A percentile compares a stretch with the other conserved stretches of the same genome.
Evolutionary conservation across 352 stramenopile genomes (phyloP).

Genomic region (Phytophthora uliginosa): DNA sequence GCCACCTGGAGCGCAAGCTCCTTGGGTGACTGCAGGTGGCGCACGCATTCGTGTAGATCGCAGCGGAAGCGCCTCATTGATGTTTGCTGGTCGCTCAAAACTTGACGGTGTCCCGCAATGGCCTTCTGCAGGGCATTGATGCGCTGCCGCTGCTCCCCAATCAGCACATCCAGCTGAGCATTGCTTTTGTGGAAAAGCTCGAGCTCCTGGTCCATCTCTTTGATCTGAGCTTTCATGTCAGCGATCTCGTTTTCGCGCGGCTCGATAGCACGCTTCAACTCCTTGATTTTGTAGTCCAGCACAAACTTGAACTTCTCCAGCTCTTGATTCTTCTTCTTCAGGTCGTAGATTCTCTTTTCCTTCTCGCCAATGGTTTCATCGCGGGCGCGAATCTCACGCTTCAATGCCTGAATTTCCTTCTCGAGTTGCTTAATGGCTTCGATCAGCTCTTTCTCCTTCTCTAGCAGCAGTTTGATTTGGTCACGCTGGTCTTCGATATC

Average conservation of each 20-base stretch:
- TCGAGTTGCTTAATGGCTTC: slow-evolving; percentile 89
- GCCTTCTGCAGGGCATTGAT: slow-evolving; percentile 92
- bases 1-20: slow-evolving; percentile 84
- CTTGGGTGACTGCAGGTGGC: slow-evolving; percentile 78
- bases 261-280: slow-evolving; percentile 96
- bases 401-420: slow-evolving; percentile 95
- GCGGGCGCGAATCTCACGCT: slow-evolving; percentile 95
- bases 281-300: slow-evolving; percentile 98
- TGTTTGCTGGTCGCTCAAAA: slow-evolving; percentile 69
- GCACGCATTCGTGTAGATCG: slow-evolving; percentile 89
- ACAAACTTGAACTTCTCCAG: slow-evolving; percentile 98
- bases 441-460: slow-evolving; percentile 91
- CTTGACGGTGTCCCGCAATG: slow-evolving; percentile 65
- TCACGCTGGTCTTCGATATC: slow-evolving; percentile 94
- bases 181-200: slow-evolving; percentile 97
- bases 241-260: slow-evolving; percentile 95
- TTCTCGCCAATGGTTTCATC: slow-evolving; percentile 97
- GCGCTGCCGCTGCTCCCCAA: slow-evolving; percentile 89
- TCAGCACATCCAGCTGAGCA: slow-evolving; percentile 93
- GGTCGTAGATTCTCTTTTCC: slow-evolving; percentile 95
- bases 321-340: slow-evolving; percentile 98
- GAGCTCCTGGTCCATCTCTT: slow-evolving; percentile 96
- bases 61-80: slow-evolving; percentile 83
- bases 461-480: slow-evolving; percentile 88
- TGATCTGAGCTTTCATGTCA: slow-evolving; percentile 96